These are phyloP conservation scores for Populus ilicifolia DNA, from an alignment of 345 rosid species.

Conservation along the genomic window DNA sequence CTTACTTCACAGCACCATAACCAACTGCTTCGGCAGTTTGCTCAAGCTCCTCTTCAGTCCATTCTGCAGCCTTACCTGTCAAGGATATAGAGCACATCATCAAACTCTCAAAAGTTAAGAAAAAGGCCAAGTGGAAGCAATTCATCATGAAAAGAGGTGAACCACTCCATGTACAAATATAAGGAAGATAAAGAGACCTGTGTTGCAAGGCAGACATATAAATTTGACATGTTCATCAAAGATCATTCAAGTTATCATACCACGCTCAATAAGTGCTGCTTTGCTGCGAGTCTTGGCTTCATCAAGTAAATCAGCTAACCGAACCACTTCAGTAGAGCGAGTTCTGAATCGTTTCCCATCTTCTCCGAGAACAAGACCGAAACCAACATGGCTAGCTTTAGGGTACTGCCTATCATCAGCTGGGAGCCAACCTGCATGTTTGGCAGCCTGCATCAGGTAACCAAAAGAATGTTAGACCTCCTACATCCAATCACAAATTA, in stretches of 20 bases:
- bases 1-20: conserved; percentile 97
- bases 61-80: conserved; percentile 78
- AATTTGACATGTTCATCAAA: background rate
- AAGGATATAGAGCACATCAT: background rate
- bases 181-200: background rate
- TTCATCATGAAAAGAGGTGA: background rate
- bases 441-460: conserved; percentile 66
- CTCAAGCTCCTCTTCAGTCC: conserved; percentile 84
- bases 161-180: background rate
- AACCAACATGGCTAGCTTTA: conserved; percentile 76
- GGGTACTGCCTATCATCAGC: conserved; percentile 49
- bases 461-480: conserved; percentile 10
- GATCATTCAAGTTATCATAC: conserved; percentile 36
- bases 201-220: background rate
- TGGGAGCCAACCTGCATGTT: conserved; percentile 87
- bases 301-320: conserved; percentile 88
- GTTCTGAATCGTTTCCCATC: conserved; percentile 93
- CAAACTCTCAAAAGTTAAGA: background rate
- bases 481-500: background rate
- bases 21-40: conserved; percentile 92
- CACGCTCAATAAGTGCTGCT: conserved; percentile 71
- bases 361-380: conserved; percentile 95
- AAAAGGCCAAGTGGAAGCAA: background rate
- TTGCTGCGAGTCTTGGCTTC: conserved; percentile 89
- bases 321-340: conserved; percentile 79